Evolutionary conservation across 495 filamentous ascomycete species (phyloP).

Genomic region (Wilcoxina mikolae): DNA sequence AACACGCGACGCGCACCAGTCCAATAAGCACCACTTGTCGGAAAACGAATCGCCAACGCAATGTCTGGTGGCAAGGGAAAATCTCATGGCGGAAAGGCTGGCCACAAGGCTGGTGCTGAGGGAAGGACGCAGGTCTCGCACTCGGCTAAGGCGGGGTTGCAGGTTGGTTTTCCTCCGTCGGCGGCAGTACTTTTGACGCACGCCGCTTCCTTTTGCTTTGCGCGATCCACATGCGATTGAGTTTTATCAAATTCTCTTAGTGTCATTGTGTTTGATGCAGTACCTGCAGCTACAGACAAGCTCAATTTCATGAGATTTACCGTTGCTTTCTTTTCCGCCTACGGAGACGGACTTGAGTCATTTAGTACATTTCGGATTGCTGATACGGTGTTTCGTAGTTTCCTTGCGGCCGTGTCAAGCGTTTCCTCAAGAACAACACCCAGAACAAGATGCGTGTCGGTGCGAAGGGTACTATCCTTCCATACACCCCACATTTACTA

Average conservation of each 20-base stretch:
- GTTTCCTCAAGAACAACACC: conserved; percentile 97
- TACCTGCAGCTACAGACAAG: conserved; percentile 14
- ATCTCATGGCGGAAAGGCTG: conserved; percentile 79
- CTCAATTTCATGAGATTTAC: conserved; percentile 7
- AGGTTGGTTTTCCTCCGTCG: conserved; percentile 48
- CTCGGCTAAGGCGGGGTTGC: conserved; percentile 92
- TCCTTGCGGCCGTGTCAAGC: conserved; percentile 98
- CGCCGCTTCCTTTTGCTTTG: neutral
- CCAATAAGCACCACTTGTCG: neutral
- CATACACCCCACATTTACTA: neutral
- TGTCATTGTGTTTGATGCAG: conserved; percentile 2
- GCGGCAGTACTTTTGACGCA: neutral
- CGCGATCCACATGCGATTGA: no score
- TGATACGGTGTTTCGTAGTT: conserved; percentile 49
- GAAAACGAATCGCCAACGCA: neutral
- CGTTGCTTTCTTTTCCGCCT: conserved; percentile 9
- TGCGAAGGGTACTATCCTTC: conserved; percentile 52
- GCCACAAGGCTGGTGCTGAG: conserved; percentile 65
- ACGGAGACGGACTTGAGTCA: neutral
- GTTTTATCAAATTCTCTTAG: no score
- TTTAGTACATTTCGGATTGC: conserved; percentile 18
- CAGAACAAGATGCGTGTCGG: conserved; percentile 99
- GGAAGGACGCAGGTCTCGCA: conserved; percentile 94
- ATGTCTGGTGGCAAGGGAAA: conserved; percentile 89
- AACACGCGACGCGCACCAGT: conserved; percentile 4